A percentile compares a stretch with the other conserved stretches of the same genome.
Evolutionary conservation across 768 basidiomycete genomes (phyloP).

Genomic region (Pleurotus pulmonarius): DNA sequence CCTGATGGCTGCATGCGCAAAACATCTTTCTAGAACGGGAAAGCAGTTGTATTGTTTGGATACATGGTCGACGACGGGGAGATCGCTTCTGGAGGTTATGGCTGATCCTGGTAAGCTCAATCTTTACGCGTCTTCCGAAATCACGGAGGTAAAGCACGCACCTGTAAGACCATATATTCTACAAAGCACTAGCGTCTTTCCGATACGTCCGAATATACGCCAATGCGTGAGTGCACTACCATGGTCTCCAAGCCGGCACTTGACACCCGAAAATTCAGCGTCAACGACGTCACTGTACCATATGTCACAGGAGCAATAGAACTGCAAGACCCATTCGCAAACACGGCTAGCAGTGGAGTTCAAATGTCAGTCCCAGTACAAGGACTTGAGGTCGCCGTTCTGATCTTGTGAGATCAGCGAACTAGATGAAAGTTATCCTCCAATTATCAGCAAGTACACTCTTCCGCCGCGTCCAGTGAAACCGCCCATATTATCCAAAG

Average conservation of each 20-base stretch:
- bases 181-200: neutral
- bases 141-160: neutral
- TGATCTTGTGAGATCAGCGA: neutral
- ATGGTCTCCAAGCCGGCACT: neutral
- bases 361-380: slow-evolving; percentile 1
- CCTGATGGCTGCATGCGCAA: slow-evolving; percentile 39
- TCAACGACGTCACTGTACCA: slow-evolving; percentile 6
- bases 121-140: neutral
- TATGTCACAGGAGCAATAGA: slow-evolving; percentile 7
- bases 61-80: slow-evolving; percentile 47
- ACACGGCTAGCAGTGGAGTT: slow-evolving; percentile 1
- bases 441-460: slow-evolving; percentile 2
- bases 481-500: neutral
- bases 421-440: neutral
- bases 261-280: neutral
- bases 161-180: slow-evolving; percentile 3
- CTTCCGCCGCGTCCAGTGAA: slow-evolving; percentile 3
- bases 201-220: slow-evolving; percentile 1
- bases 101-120: slow-evolving; percentile 22
- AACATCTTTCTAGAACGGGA: slow-evolving; percentile 54
- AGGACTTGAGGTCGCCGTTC: neutral
- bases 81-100: slow-evolving; percentile 51
- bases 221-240: slow-evolving; percentile 2
- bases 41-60: slow-evolving; percentile 52
- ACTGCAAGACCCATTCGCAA: slow-evolving; percentile 2